Evolutionary conservation across 1,284 basidiomycete genomes (phyloP), one percentile per base, ranked within the genome.

Genomic region (Sphagnurus paluster): DNA sequence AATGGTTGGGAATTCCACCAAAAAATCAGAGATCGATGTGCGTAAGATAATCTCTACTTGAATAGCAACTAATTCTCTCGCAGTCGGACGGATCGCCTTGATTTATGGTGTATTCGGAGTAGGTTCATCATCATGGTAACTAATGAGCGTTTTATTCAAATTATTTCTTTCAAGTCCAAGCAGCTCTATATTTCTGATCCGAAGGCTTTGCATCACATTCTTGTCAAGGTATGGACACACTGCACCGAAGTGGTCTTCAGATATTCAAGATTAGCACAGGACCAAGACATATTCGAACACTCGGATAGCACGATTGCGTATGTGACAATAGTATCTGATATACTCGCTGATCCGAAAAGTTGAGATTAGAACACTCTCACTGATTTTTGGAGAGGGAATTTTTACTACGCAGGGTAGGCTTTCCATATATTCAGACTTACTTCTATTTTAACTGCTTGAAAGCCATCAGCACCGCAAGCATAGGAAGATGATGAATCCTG

Each of bases 401-500:
- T 51, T 70, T 5, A 55, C 66, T 0, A 66, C 68, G 1, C 46
- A 64, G 9, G 70, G 70, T 68, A 23, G 11, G 58, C 13, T 32
- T 28, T 26, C 16, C 17, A 13, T 11, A 17, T 4, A 20, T 23
- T 24, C 13, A 20, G 11, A 16, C 23, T 24, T 7, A n/a, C n/a
- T n/a, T n/a, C n/a, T n/a, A n/a, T n/a, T 13, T 14, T 25, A 8
- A n/a, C n/a, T 13, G n/a, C 23, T 17, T 16, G 9, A 26, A 28
- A 76, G 72, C 0, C 61, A 70, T 19, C 64, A 67, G 17, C 74
- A 76, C 52, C 62, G 60, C 35, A 69, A 64, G 43, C 72, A 76
- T 47, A 63, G 74, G 4, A 75, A 75, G 53, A 65, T 77, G 56
- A 57, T 79, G 20, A 73, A 70, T 44, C 75, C 74, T 0, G 70